Evolutionary conservation across 352 stramenopile species (phyloP), one percentile per base, ranked within the genome.

Genomic region (Halophytophthora batemanensis): DNA sequence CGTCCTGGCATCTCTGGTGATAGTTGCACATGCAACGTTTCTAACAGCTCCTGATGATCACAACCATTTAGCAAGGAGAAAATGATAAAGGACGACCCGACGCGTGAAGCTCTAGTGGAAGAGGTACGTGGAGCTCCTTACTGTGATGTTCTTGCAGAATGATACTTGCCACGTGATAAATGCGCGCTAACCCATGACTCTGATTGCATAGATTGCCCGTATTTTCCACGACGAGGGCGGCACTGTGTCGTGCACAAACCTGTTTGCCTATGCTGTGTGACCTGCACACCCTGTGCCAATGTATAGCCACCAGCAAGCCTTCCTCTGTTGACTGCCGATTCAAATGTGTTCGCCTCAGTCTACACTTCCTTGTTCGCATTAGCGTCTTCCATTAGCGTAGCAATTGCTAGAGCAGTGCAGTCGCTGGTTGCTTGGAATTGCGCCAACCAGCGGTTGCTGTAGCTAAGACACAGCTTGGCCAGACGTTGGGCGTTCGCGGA

Each of bases 401-500:
- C 71, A 31, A 89, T 86, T 15, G 77, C 81, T 8, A 86, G 61
- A 10, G 74, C 72, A 0, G 78, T 68, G 36, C 71, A 87, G 23
- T 87, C 72, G 69, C 91, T 90, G 12, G 91, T 97, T 6, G 72
- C 71, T 60, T 98, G 86, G 45, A 98, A 95, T 50, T 88, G 74
- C 8, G 76, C 49, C 15, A 97, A 71, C 82, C 87, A 98, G 6
- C 89, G 80, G 40, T 96, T 97, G 61, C 80, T 93, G 56, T 96
- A 96, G 55, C 86, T 93, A 8, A 97, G 74, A 49, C 88, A 97
- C 11, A 98, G 72, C 29, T 78, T 82, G 5, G 91, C 91, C 4
- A 98, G 72, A 31, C 88, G 67, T 42, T 94, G 77, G 10, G 87
- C 86, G 50, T 97, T 98, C 40, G 91, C 84, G 43, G 71, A 85